A percentile compares a stretch with the other conserved stretches of the same genome.
Conservation (phyloP, 257 asterid genomes). For the Penstemon davidsonii region DNA sequence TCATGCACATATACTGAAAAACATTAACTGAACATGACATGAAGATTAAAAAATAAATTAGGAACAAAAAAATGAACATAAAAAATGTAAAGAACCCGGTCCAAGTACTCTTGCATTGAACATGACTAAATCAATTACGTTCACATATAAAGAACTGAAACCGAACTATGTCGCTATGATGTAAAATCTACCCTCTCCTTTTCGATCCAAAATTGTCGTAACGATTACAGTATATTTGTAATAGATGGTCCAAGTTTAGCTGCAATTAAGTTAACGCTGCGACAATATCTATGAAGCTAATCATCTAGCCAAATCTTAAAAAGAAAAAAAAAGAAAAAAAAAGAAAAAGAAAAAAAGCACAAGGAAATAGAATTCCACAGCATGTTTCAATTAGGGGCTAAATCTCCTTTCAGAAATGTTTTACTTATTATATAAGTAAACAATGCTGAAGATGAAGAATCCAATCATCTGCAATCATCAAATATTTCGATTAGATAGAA, state of each 20-base stretch:
- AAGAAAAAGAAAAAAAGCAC: neutral
- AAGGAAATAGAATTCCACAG: neutral
- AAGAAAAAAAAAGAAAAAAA: neutral
- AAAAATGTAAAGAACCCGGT: too few species aligned
- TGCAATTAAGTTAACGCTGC: slow-evolving; percentile 5
- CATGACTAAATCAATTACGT: too few species aligned
- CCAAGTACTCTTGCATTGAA: too few species aligned
- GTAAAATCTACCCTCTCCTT: neutral
- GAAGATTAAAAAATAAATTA: too few species aligned
- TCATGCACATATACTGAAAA: neutral
- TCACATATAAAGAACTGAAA: too few species aligned
- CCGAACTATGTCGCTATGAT: neutral
- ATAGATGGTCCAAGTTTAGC: neutral
- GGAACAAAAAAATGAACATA: too few species aligned
- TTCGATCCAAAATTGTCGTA: slow-evolving; percentile 13
- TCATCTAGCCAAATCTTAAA: neutral
- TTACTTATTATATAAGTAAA: slow-evolving; percentile 48
- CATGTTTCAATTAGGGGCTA: neutral
- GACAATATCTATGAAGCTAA: neutral
- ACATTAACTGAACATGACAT: neutral
- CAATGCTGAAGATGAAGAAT: slow-evolving; percentile 45
- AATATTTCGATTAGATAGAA: neutral
- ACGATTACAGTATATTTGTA: neutral
- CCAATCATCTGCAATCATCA: slow-evolving; percentile 44
- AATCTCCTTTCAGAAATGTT: neutral